phyloP scores from a whole-genome alignment of 495 filamentous ascomycete genomes.

The Cryomyces antarcticus region DNA sequence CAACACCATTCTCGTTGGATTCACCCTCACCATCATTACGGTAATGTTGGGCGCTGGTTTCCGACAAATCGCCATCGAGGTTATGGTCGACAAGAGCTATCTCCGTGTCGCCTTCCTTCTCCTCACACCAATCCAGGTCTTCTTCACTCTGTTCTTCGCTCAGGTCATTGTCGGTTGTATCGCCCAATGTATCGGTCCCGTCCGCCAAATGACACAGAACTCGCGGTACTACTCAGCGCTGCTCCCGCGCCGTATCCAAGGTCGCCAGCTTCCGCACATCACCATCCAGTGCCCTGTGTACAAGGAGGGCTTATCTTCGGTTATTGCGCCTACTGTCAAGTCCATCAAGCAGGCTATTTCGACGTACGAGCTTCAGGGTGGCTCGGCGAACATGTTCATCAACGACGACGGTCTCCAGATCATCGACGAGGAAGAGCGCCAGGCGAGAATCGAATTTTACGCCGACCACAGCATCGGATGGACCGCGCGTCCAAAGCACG shows the following conservation, averaged over 20 bases:
- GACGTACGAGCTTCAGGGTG: constrained; percentile 62
- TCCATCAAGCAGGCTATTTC: constrained; percentile 56
- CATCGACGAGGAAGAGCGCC: constrained; percentile 41
- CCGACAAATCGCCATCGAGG: constrained; percentile 44
- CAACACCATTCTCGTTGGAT: constrained; percentile 43
- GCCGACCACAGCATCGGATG: constrained; percentile 60
- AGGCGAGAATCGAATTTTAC: constrained; percentile 43
- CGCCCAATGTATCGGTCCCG: constrained; percentile 53
- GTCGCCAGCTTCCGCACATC: constrained; percentile 36
- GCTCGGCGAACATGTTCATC: constrained; percentile 62
- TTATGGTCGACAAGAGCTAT: constrained; percentile 39
- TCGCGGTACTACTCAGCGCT: constrained; percentile 60
- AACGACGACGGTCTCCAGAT: constrained; percentile 66
- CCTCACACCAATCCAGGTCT: constrained; percentile 49
- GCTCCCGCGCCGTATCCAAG: constrained; percentile 35
- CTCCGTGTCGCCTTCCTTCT: constrained; percentile 39
- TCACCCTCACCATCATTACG: constrained; percentile 41
- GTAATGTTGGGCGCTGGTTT: constrained; percentile 45
- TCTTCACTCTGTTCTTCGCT: constrained; percentile 40
- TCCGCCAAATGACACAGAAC: constrained; percentile 49
- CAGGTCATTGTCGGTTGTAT: constrained; percentile 50
- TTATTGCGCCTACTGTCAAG: constrained; percentile 47
- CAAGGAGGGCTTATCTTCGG: constrained; percentile 44
- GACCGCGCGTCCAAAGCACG: constrained; percentile 50
- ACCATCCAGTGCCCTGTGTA: constrained; percentile 57